These are phyloP conservation scores for Sclerotinia subarctica DNA, from an alignment of 2,329 filamentous ascomycete species.

Conservation along the genomic window DNA sequence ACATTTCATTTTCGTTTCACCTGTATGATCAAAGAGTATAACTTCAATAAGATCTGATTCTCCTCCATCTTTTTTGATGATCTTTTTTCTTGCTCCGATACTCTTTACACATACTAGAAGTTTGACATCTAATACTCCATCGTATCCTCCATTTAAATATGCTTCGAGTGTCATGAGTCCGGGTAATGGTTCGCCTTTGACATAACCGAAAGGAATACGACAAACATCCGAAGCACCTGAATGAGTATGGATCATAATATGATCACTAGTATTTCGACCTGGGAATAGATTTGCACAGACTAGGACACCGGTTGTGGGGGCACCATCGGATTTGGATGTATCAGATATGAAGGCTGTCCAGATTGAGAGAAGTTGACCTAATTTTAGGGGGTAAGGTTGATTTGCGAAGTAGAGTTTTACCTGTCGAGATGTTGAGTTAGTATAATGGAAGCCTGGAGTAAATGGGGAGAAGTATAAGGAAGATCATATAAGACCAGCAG, in stretches of 20 bases:
- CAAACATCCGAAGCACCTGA: constrained; percentile 44
- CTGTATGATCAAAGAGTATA: constrained; percentile 56
- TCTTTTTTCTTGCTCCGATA: constrained; percentile 50
- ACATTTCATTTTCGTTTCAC: constrained; percentile 50
- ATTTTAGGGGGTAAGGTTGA: constrained; percentile 43
- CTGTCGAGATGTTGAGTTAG: constrained; percentile 35
- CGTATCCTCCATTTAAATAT: constrained; percentile 53
- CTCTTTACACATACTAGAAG: constrained; percentile 58
- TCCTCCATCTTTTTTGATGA: constrained; percentile 47
- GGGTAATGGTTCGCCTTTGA: constrained; percentile 40
- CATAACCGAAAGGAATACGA: constrained; percentile 47
- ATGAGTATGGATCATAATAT: constrained; percentile 52
- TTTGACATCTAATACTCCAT: constrained; percentile 47
- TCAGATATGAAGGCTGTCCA: constrained; percentile 55
- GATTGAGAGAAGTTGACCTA: constrained; percentile 54
- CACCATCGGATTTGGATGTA: constrained; percentile 45
- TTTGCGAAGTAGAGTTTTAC: constrained; percentile 51
- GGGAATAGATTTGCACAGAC: constrained; percentile 57
- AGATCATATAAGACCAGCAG: too few species aligned
- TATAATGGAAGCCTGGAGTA: accelerated
- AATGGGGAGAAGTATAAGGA: too few species aligned
- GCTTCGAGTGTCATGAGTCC: constrained; percentile 55
- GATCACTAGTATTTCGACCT: constrained; percentile 51
- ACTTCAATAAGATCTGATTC: constrained; percentile 49
- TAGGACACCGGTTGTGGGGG: constrained; percentile 32